These are phyloP conservation scores for Knoxdaviesia proteae DNA, from an alignment of 2,329 filamentous ascomycete species.

Conservation along the genomic window DNA sequence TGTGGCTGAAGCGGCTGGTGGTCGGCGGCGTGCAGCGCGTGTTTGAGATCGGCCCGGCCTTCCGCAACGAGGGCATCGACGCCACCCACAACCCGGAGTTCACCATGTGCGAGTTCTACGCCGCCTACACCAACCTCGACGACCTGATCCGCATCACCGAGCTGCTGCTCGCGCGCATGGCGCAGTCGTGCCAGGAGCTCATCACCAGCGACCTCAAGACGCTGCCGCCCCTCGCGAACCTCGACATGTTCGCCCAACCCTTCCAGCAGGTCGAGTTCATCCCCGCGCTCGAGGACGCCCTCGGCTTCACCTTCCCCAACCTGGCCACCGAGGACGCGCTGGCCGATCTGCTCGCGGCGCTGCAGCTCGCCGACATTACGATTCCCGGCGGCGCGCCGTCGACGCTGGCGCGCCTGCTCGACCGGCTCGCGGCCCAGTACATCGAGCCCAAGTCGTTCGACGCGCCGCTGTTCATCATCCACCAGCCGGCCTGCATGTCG, in stretches of 20 bases:
- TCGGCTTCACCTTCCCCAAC: constrained; percentile 45
- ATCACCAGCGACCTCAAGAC: constrained; percentile 22
- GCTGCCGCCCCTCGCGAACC: constrained; percentile 22
- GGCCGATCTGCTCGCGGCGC: constrained; percentile 28
- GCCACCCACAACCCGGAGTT: constrained; percentile 93
- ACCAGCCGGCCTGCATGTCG: constrained; percentile 80
- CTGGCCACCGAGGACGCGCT: constrained; percentile 34
- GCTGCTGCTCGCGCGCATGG: constrained; percentile 40
- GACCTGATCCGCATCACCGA: constrained; percentile 62
- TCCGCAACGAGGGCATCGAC: constrained; percentile 86
- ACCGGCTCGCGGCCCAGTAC: constrained; percentile 54
- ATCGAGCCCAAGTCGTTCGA: constrained; percentile 55
- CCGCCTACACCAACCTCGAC: constrained; percentile 57
- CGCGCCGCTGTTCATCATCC: constrained; percentile 61
- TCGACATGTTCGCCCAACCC: constrained; percentile 24
- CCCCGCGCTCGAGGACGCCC: constrained; percentile 48
- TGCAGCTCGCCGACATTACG: constrained; percentile 37
- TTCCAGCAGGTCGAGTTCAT: constrained; percentile 65
- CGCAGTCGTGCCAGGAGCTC: constrained; percentile 24
- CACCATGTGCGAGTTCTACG: constrained; percentile 93
- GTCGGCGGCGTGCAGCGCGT: constrained; percentile 74
- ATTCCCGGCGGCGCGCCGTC: constrained; percentile 42
- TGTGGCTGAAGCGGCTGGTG: constrained; percentile 85
- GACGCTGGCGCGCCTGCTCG: constrained; percentile 50
- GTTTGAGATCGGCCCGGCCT: constrained; percentile 82